Percentiles rank a stretch among this genome's conserved stretches.
Evolutionary conservation across 2,329 filamentous ascomycete genomes (phyloP).

Genomic region (Colletotrichum melonis): DNA sequence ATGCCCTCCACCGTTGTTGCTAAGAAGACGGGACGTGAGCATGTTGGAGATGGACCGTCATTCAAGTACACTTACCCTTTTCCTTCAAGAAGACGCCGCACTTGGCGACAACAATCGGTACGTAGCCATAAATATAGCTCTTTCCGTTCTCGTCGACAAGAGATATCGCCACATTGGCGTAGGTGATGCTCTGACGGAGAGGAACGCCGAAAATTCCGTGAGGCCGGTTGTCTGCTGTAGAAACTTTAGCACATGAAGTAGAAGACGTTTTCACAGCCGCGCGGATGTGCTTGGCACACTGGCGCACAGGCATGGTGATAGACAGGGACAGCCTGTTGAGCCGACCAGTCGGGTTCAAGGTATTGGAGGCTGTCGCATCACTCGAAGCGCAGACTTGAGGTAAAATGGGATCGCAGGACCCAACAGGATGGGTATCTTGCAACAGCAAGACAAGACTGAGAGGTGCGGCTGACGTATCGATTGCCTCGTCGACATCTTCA

Average conservation of each 20-base stretch:
- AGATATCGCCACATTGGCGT: conserved; percentile 98
- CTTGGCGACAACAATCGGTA: conserved; percentile 98
- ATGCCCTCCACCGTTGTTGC: conserved; percentile 96
- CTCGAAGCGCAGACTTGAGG: conserved; percentile 32
- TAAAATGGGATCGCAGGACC: background rate
- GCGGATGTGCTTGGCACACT: conserved; percentile 28
- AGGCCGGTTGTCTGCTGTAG: conserved; percentile 56
- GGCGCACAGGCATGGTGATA: conserved; percentile 30
- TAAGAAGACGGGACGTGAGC: conserved; percentile 54
- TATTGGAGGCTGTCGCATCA: conserved; percentile 31
- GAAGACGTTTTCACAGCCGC: conserved; percentile 20
- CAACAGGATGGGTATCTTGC: conserved; percentile 32
- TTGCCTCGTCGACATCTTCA: conserved; percentile 31
- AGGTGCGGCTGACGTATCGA: conserved; percentile 26
- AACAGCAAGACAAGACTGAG: conserved; percentile 20
- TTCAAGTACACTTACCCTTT: conserved; percentile 75
- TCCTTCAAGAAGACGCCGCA: conserved; percentile 98
- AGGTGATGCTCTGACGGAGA: conserved; percentile 92
- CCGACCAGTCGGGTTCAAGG: background rate
- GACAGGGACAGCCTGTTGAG: conserved; percentile 33
- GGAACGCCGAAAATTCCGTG: conserved; percentile 95
- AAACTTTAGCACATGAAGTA: conserved; percentile 38
- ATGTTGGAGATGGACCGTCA: background rate
- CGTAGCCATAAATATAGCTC: conserved; percentile 98
- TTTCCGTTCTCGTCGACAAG: conserved; percentile 91